Conservation (phyloP, 2,329 filamentous ascomycete species). For the Chaetomiaceae sp. region DNA sequence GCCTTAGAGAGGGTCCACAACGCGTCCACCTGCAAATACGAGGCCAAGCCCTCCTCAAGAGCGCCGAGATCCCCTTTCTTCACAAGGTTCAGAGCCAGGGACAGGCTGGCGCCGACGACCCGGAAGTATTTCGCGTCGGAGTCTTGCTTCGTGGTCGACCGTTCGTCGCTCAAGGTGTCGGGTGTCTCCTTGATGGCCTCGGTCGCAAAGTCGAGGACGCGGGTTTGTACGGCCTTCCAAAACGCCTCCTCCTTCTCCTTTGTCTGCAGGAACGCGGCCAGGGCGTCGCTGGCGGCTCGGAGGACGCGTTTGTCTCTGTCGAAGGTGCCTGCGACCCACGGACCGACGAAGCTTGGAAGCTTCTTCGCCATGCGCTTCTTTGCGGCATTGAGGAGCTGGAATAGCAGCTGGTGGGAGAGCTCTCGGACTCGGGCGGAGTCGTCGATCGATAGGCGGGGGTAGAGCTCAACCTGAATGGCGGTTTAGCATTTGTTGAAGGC, state of each 20-base stretch:
- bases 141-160: slow-evolving; percentile 79
- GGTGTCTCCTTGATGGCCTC: slow-evolving; percentile 77
- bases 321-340: slow-evolving; percentile 89
- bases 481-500: slow-evolving; percentile 7
- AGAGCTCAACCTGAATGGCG: slow-evolving; percentile 65
- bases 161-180: slow-evolving; percentile 81
- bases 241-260: slow-evolving; percentile 74
- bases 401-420: slow-evolving; percentile 72
- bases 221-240: slow-evolving; percentile 74
- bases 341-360: slow-evolving; percentile 71
- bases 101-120: slow-evolving; percentile 57
- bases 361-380: slow-evolving; percentile 81
- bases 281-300: slow-evolving; percentile 70
- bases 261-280: slow-evolving; percentile 70
- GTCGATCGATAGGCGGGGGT: slow-evolving; percentile 86
- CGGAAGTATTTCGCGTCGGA: slow-evolving; percentile 79
- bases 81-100: slow-evolving; percentile 51
- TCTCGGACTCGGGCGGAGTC: slow-evolving; percentile 83
- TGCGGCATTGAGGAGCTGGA: slow-evolving; percentile 54
- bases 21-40: slow-evolving; percentile 60
- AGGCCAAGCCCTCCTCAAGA: slow-evolving; percentile 57
- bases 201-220: slow-evolving; percentile 77
- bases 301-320: slow-evolving; percentile 77
- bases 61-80: slow-evolving; percentile 57
- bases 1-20: slow-evolving; percentile 65